Base-by-base conservation (phyloP, 805 yeast species). In the Candida patagonica region DNA sequence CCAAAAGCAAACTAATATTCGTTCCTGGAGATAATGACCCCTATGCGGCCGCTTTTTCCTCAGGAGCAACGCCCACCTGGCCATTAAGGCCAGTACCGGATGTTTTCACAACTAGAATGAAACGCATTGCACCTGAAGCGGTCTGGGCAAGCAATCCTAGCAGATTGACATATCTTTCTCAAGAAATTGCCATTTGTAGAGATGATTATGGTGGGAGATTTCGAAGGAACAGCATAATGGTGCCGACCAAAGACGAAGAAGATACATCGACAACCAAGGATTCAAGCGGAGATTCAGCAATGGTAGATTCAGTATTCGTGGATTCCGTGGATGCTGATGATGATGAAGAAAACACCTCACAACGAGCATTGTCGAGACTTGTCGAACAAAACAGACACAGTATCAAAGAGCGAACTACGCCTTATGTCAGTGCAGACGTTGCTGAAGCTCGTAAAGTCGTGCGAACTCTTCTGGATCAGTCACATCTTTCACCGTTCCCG, bases 1-100 rank as follows among this genome's bases (percentile, higher is more conserved):
- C 62, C 6, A 54, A 62, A 5, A 68, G 81, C 22, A 76, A 80
- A 38, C 59, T 92, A 22, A 62, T 86, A 1, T 73, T 92, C 43
- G 65, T 89, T 1, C 96, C 97, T 0, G 97, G 98, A 1, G 74
- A 76, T 30, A 82, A 85, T 49, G 99, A 92, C 60, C 96, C 96
- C 0, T 92, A 97, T 96, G 78, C 78, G 26, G 74, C 92, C 1
- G 66, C 78, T 40, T 72, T 71, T 35, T 70, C 82, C 1, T 67
- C 79, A 37, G 87, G 89, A 3, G 66, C 78, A 0, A 47, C 62
- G 1, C 60, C 73, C 1, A 46, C 70, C 6, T 78, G 85, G 78
- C 98, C 98, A 0, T 82, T 80, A 52, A 63, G 67, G 15, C 68
- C 76, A 0, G 70, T 92, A 2, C 95, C 97, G 0, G 63, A 67